Percentiles rank a stretch among this genome's conserved stretches.
Evolutionary conservation across 139 green algal genomes (phyloP).

Genomic region (Microglena sp.): DNA sequence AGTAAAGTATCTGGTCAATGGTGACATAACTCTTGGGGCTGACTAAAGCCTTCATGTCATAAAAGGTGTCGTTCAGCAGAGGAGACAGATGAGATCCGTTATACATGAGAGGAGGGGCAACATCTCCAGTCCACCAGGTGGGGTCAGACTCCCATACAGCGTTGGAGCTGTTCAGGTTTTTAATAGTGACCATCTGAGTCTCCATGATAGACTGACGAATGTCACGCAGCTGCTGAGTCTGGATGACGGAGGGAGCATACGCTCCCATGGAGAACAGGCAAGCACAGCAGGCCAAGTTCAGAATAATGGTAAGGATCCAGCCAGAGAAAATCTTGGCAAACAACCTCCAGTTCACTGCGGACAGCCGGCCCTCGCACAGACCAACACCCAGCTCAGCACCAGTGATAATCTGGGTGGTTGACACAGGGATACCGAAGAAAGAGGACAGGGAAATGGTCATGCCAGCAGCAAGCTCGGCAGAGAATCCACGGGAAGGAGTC

Average conservation of each 20-base stretch:
- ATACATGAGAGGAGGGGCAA: too few species aligned
- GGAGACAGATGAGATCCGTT: too few species aligned
- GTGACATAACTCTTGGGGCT: too few species aligned
- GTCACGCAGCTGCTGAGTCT: not conserved
- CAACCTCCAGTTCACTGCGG: slow-evolving; percentile 17
- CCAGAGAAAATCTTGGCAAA: slow-evolving; percentile 14
- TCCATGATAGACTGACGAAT: not conserved
- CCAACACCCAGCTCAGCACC: slow-evolving; percentile 25
- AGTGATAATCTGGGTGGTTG: slow-evolving; percentile 40
- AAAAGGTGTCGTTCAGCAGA: too few species aligned
- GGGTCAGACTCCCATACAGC: not conserved
- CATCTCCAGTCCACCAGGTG: slow-evolving; percentile 6
- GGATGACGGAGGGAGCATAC: slow-evolving; percentile 7
- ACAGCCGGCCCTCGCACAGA: slow-evolving; percentile 1
- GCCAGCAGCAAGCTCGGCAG: slow-evolving; percentile 44
- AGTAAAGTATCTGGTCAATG: too few species aligned
- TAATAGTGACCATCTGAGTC: not conserved
- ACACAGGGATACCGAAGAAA: slow-evolving; percentile 34
- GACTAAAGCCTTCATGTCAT: too few species aligned
- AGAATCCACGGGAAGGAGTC: slow-evolving; percentile 52
- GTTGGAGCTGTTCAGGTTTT: not conserved
- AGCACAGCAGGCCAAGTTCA: slow-evolving; percentile 4
- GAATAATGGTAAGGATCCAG: slow-evolving; percentile 22
- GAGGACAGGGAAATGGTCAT: slow-evolving; percentile 41
- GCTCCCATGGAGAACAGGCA: slow-evolving; percentile 7